Conservation (phyloP, 768 basidiomycete species). For the Astraeus odoratus region DNA sequence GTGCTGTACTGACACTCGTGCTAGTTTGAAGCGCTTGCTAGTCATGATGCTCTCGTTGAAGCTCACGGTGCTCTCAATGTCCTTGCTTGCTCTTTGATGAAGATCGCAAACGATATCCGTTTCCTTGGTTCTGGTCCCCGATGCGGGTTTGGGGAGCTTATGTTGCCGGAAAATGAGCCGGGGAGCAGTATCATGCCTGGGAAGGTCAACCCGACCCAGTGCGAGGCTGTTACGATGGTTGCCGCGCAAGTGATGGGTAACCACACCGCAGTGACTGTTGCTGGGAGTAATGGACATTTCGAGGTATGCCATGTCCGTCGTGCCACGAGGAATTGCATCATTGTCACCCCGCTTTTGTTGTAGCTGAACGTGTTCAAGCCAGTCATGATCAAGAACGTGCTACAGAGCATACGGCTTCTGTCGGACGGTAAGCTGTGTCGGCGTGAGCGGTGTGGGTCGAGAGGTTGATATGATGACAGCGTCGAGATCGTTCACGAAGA, state of each 20-base stretch:
- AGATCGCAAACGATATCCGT: slow-evolving; percentile 98
- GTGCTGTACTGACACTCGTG: slow-evolving; percentile 5
- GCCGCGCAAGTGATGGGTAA: slow-evolving; percentile 98
- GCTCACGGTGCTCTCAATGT: slow-evolving; percentile 95
- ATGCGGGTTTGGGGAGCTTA: slow-evolving; percentile 93
- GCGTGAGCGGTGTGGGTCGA: slow-evolving; percentile 1
- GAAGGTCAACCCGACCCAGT: slow-evolving; percentile 99
- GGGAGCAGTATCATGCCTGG: slow-evolving; percentile 99
- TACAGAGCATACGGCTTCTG: slow-evolving; percentile 91
- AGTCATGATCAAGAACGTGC: slow-evolving; percentile 95
- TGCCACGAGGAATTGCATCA: slow-evolving; percentile 3
- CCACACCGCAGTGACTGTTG: slow-evolving; percentile 86
- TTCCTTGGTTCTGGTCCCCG: slow-evolving; percentile 97
- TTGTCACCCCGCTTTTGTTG: no score
- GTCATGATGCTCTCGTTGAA: slow-evolving; percentile 98
- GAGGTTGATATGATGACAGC: slow-evolving; percentile 34
- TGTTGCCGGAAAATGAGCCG: slow-evolving; percentile 96
- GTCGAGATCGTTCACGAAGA: slow-evolving; percentile 90
- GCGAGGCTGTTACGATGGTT: slow-evolving; percentile 98
- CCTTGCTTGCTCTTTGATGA: slow-evolving; percentile 95
- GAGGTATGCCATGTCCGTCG: slow-evolving; percentile 53
- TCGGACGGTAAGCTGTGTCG: slow-evolving; percentile 63
- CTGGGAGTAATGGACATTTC: slow-evolving; percentile 94
- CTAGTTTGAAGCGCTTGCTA: slow-evolving; percentile 94
- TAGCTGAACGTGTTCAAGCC: slow-evolving; percentile 99